Conservation (phyloP, 176 grass and related monocot species). For the Stipa capillata region DNA sequence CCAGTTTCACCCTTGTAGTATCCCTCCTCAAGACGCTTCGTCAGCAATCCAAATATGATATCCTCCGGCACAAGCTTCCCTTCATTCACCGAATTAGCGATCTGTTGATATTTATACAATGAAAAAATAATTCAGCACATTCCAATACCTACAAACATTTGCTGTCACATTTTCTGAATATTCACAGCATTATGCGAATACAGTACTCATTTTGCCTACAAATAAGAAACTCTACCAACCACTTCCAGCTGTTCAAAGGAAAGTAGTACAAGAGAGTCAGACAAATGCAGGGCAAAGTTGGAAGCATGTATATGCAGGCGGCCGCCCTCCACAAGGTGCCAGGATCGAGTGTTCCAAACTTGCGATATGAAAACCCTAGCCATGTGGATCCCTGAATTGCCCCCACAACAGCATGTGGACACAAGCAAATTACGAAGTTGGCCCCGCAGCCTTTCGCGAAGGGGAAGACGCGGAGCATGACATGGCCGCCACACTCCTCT, state of each 20-base stretch:
- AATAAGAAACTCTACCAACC: background rate
- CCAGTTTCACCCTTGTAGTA: slow-evolving; percentile 83
- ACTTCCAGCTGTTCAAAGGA: background rate
- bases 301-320: slow-evolving; percentile 13
- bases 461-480: background rate
- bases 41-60: slow-evolving; percentile 90
- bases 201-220: background rate
- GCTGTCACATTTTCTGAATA: background rate
- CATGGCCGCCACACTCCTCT: slow-evolving; percentile 35
- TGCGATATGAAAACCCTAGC: slow-evolving; percentile 25
- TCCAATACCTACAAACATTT: background rate
- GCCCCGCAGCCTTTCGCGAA: too few relatives aligned
- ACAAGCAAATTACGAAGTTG: background rate
- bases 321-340: slow-evolving; percentile 13
- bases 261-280: background rate
- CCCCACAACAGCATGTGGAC: slow-evolving; percentile 15
- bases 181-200: too few relatives aligned
- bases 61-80: slow-evolving; percentile 82
- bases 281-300: slow-evolving; percentile 20
- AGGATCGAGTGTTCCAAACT: slow-evolving; percentile 31
- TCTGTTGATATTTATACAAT: slow-evolving; percentile 38
- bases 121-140: background rate
- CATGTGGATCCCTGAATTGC: slow-evolving; percentile 13
- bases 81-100: slow-evolving; percentile 73
- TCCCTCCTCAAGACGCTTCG: slow-evolving; percentile 81